Evolutionary conservation across 2,329 filamentous ascomycete genomes (phyloP), one percentile per base, ranked within the genome.

Genomic region (Fusarium sacchari): DNA sequence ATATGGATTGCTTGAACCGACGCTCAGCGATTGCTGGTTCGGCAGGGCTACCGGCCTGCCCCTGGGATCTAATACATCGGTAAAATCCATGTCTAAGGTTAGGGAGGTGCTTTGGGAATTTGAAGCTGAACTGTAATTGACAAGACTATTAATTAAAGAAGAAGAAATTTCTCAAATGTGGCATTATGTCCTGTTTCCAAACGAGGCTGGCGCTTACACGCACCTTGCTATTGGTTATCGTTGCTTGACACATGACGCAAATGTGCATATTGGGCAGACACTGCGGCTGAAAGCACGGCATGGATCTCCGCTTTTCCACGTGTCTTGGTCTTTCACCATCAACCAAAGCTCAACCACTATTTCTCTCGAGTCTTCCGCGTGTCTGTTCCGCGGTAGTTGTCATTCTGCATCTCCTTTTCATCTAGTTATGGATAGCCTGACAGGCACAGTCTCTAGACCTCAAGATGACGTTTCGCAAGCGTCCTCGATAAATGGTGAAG

Each of bases 261-360:
- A 40, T n/a, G 11, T 55, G 24, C 52, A 55, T 8, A 30, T 55
- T 30, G 10, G 36, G 36, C 11, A 30, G 5, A 22, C 20, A n/a
- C 20, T 14, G 7, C 5, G 26, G 36, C 15, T 40, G 26, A 55
- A 55, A n/a, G 0, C 5, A 15, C 1, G 13, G 4, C 12, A 2
- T 22, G 18, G 7, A 22, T 47, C 20, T 28, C 13, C 13, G 6
- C 5, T 3, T 6, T 28, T 22, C 3, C 18, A 28, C 1, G 18
- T 7, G 5, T 3, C 18, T 15, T 22, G 0, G 0, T 46, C 18
- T 5, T 22, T 11, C 6, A 46, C 18, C 3, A 11, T 28, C 5
- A 11, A 15, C 4, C 0, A 4, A 5, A 2, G 4, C 13, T 11
- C 6, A 22, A 11, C 0, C 0, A 7, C 5, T 20, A 22, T 20